These are phyloP conservation scores for Schwanniomyces etchellsii DNA, from an alignment of 1,139 yeast genomes.

Conservation along the genomic window DNA sequence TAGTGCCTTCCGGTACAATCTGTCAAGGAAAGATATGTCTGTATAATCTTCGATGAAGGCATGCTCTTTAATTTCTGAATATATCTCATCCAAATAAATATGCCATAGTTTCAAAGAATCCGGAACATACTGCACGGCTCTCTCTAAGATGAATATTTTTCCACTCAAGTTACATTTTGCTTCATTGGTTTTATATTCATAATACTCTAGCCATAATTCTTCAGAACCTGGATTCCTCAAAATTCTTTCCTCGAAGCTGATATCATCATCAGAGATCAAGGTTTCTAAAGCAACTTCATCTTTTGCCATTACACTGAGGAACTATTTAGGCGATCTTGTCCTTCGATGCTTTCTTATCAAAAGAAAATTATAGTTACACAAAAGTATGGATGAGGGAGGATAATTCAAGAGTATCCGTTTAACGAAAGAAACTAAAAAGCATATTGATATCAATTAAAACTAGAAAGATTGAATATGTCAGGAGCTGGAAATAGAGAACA, in stretches of 20 bases:
- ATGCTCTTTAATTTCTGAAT: constrained; percentile 19
- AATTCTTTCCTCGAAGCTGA: constrained; percentile 43
- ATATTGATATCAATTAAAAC: too few relatives aligned
- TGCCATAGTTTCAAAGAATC: constrained; percentile 54
- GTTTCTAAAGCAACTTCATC: constrained; percentile 10
- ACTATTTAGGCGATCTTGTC: too few relatives aligned
- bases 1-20: constrained; percentile 45
- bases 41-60: constrained; percentile 21
- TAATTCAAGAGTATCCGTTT: background rate
- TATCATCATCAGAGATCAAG: constrained; percentile 25
- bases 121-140: constrained; percentile 48
- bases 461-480: constrained; percentile 32
- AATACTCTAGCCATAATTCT: constrained; percentile 51
- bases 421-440: background rate
- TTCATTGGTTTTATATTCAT: constrained; percentile 21
- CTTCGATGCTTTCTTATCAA: constrained; percentile 3
- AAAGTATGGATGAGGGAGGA: background rate
- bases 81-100: constrained; percentile 41
- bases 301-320: constrained; percentile 2
- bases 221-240: constrained; percentile 37
- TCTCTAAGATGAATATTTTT: constrained; percentile 41
- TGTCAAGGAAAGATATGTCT: constrained; percentile 30
- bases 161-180: constrained; percentile 16
- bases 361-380: constrained; percentile 2
- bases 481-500: constrained; percentile 64